Percentiles rank a stretch among this genome's conserved stretches.
Evolutionary conservation across 2,329 filamentous ascomycete genomes (phyloP).

Genomic region (Penicillium sp.): DNA sequence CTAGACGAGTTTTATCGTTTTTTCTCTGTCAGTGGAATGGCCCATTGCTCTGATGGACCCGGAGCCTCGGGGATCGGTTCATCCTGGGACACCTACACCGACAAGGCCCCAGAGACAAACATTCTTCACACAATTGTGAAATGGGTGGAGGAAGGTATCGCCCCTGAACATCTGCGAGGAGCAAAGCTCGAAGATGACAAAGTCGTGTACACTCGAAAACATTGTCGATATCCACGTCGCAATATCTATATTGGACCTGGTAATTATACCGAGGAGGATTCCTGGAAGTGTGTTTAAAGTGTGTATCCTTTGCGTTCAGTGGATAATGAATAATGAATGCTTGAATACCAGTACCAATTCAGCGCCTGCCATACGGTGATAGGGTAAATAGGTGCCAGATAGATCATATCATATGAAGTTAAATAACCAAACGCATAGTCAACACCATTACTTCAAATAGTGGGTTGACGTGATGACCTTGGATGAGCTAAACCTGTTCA

Average conservation of each 20-base stretch:
- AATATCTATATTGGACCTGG: conserved; percentile 36
- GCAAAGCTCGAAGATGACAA: conserved; percentile 47
- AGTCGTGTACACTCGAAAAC: conserved; percentile 43
- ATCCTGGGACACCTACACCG: conserved; percentile 17
- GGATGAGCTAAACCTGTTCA: conserved; percentile 13
- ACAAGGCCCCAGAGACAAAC: conserved; percentile 41
- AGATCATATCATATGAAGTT: too few relatives aligned
- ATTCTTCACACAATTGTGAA: conserved; percentile 53
- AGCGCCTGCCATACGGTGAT: too few relatives aligned
- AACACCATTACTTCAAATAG: too few relatives aligned
- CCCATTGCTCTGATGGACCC: conserved; percentile 50
- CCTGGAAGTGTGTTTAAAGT: conserved; percentile 39
- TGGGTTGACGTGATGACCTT: too few relatives aligned
- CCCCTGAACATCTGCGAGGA: conserved; percentile 43
- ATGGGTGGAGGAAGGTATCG: conserved; percentile 52
- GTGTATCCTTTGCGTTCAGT: too few relatives aligned
- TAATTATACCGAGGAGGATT: conserved; percentile 37
- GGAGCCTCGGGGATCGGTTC: conserved; percentile 47
- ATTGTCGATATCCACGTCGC: conserved; percentile 45
- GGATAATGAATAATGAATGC: too few relatives aligned
- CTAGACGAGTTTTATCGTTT: conserved; percentile 48
- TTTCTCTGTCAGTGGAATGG: conserved; percentile 58
- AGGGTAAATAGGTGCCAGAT: too few relatives aligned
- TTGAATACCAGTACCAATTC: too few relatives aligned
- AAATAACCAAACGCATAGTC: too few relatives aligned